Percentiles rank a stretch among this genome's conserved stretches.
Evolutionary conservation across 176 grass and related monocot species (phyloP).

Genomic region (Zoysia japonica): DNA sequence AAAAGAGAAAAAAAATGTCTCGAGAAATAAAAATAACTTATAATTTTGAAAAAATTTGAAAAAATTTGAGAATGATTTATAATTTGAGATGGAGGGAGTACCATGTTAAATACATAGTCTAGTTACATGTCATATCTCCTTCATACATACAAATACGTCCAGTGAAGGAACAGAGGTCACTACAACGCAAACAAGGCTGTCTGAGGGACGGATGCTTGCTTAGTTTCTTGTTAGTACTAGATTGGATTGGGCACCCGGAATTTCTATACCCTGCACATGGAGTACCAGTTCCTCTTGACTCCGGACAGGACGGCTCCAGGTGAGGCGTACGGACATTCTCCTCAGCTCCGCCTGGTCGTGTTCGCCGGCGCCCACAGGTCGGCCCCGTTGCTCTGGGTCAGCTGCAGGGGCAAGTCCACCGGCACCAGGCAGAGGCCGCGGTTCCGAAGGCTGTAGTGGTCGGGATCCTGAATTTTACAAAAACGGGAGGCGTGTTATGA

Average conservation of each 20-base stretch:
- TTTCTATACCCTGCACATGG: conserved; percentile 4
- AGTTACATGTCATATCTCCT: too few relatives aligned
- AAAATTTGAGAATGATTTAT: too few relatives aligned
- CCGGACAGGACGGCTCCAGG: neutral
- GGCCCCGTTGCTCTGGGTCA: conserved; percentile 92
- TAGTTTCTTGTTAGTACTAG: too few relatives aligned
- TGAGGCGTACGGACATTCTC: neutral
- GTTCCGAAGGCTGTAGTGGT: conserved; percentile 70
- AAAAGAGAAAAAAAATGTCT: too few relatives aligned
- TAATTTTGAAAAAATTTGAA: too few relatives aligned
- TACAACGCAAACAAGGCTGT: too few relatives aligned
- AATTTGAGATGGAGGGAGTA: too few relatives aligned
- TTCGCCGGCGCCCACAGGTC: conserved; percentile 97
- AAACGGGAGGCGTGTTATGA: neutral
- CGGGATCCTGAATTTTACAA: conserved; percentile 53
- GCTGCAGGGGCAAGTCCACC: conserved; percentile 50
- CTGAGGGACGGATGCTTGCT: too few relatives aligned
- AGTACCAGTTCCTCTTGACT: neutral
- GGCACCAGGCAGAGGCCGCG: conserved; percentile 94
- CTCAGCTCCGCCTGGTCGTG: conserved; percentile 56
- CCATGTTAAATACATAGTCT: too few relatives aligned
- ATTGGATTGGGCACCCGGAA: neutral
- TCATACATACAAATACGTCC: too few relatives aligned
- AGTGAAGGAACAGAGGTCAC: too few relatives aligned
- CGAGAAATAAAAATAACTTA: too few relatives aligned